These are phyloP conservation scores for Scheffersomyces stipitis DNA, from an alignment of 805 yeast species.

Conservation along the genomic window DNA sequence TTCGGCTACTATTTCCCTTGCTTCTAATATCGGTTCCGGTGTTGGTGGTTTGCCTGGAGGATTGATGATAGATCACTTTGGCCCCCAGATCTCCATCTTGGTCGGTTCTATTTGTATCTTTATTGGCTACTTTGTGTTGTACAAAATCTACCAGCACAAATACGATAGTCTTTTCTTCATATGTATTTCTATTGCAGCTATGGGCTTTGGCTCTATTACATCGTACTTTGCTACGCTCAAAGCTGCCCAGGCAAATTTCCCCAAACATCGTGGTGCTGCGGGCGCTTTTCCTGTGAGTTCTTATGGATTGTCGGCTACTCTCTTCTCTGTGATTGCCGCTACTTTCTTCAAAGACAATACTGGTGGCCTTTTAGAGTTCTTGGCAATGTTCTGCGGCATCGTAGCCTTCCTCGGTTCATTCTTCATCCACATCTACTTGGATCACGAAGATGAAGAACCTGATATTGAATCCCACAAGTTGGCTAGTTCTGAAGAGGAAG, in stretches of 20 bases:
- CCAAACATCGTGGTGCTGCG: constrained; percentile 67
- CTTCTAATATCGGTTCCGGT: constrained; percentile 63
- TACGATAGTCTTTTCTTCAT: constrained; percentile 41
- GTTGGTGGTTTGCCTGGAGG: constrained; percentile 75
- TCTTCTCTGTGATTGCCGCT: constrained; percentile 60
- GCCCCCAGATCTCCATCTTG: constrained; percentile 53
- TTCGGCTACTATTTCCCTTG: constrained; percentile 64
- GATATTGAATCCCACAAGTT: background rate
- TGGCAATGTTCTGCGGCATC: constrained; percentile 52
- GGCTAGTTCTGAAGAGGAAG: constrained; percentile 3
- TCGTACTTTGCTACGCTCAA: constrained; percentile 59
- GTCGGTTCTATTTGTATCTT: constrained; percentile 57
- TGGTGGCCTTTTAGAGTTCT: constrained; percentile 53
- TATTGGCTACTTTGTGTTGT: constrained; percentile 52
- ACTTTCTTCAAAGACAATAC: constrained; percentile 52
- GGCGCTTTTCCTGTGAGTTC: constrained; percentile 67
- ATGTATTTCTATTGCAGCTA: constrained; percentile 48
- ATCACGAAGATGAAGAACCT: constrained; percentile 21
- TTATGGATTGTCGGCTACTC: constrained; percentile 69
- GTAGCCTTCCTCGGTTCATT: constrained; percentile 45
- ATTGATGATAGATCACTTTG: constrained; percentile 57
- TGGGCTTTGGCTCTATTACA: constrained; percentile 69
- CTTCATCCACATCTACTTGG: constrained; percentile 40
- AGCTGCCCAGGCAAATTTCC: constrained; percentile 63
- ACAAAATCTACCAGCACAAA: constrained; percentile 43